A percentile compares a stretch with the other conserved stretches of the same genome.
Conservation (phyloP, 1,284 basidiomycete species). For the Crepidotus sp. region DNA sequence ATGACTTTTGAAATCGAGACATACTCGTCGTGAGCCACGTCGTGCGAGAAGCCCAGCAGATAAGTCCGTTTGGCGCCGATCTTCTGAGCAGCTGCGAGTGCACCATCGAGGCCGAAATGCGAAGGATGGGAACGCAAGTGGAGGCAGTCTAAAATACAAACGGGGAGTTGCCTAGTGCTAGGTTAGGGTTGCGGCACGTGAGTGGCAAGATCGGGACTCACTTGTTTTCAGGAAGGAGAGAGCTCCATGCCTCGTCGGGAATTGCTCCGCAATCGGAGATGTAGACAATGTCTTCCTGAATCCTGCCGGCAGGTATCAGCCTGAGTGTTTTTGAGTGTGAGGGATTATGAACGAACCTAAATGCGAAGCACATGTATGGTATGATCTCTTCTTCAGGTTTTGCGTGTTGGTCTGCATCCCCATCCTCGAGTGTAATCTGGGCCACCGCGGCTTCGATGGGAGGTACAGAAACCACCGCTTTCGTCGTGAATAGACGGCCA, state of each 20-base stretch:
- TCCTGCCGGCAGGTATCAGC: constrained; percentile 16
- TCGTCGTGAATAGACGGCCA: constrained; percentile 45
- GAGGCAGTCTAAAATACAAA: constrained; percentile 68
- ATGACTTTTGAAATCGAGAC: constrained; percentile 45
- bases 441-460: constrained; percentile 12
- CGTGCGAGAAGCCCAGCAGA: constrained; percentile 64
- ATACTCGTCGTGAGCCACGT: constrained; percentile 62
- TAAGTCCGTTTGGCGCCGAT: constrained; percentile 55
- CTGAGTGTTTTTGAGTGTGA: no score
- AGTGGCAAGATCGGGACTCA: no score
- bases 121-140: constrained; percentile 54
- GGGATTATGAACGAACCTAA: constrained; percentile 31
- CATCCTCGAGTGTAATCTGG: constrained; percentile 12
- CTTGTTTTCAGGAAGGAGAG: constrained; percentile 37
- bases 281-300: constrained; percentile 56
- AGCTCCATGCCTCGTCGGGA: constrained; percentile 56
- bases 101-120: constrained; percentile 60
- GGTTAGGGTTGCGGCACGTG: no score
- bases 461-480: constrained; percentile 23
- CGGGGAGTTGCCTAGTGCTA: constrained; percentile 35
- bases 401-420: constrained; percentile 1
- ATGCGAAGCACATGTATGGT: constrained; percentile 69
- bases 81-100: constrained; percentile 44
- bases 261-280: constrained; percentile 71
- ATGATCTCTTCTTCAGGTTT: constrained; percentile 25